These are phyloP conservation scores for Ormosia semicastrata DNA, from an alignment of 306 rosid genomes.

Conservation along the genomic window DNA sequence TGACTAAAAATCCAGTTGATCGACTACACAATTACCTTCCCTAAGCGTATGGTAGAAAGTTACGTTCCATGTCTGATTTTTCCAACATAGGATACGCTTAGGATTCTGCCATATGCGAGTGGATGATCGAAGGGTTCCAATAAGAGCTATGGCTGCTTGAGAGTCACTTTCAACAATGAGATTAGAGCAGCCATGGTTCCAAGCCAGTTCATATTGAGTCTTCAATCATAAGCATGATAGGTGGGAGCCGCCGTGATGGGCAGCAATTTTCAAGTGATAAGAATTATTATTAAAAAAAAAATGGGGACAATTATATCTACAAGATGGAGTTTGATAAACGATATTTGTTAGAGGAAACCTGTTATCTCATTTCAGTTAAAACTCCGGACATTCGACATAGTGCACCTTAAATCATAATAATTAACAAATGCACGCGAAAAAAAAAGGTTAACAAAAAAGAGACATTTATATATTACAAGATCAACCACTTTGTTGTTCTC, in stretches of 20 bases:
- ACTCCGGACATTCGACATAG: neutral
- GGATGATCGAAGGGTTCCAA: too few species aligned
- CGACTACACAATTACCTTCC: too few species aligned
- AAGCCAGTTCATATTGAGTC: neutral
- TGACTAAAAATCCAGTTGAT: too few species aligned
- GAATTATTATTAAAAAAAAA: neutral
- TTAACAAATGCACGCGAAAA: constrained; percentile 37
- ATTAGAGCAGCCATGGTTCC: too few species aligned
- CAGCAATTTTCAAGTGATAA: neutral
- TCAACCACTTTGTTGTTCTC: constrained; percentile 23
- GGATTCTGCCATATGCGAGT: too few species aligned
- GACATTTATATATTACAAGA: constrained; percentile 55
- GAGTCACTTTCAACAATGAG: too few species aligned
- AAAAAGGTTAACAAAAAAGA: constrained; percentile 9
- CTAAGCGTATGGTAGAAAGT: too few species aligned
- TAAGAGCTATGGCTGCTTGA: too few species aligned
- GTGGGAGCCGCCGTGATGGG: neutral
- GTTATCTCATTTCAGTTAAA: constrained; percentile 20
- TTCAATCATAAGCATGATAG: neutral
- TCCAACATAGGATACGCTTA: too few species aligned
- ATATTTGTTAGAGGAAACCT: neutral
- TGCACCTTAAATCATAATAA: constrained; percentile 20
- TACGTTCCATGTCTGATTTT: too few species aligned
- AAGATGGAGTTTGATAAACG: neutral
- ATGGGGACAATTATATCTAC: constrained; percentile 7